These are phyloP conservation scores for Fusarium nanum DNA, from an alignment of 2,329 filamentous ascomycete species.

Conservation along the genomic window DNA sequence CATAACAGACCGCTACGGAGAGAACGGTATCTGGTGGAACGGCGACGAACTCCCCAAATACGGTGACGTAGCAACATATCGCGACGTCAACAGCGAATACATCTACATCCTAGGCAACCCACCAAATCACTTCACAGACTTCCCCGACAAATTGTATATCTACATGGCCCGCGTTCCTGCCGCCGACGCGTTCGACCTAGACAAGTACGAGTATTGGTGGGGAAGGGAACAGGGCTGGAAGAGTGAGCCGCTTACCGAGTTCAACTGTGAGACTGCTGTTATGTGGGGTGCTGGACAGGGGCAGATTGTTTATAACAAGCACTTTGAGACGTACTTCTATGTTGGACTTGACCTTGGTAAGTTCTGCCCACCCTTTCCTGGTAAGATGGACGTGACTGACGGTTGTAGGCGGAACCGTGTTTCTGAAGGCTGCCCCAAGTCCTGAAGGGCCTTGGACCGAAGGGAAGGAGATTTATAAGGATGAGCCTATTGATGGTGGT, in stretches of 20 bases:
- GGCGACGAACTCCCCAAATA: conserved; percentile 48
- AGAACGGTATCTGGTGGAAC: conserved; percentile 53
- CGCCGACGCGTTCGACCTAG: conserved; percentile 51
- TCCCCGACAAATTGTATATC: conserved; percentile 46
- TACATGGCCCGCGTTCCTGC: conserved; percentile 54
- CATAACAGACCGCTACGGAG: conserved; percentile 48
- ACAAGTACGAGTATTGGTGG: conserved; percentile 57
- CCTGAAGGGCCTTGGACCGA: conserved; percentile 53
- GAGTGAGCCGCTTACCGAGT: conserved; percentile 46
- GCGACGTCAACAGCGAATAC: conserved; percentile 53
- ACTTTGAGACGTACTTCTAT: conserved; percentile 52
- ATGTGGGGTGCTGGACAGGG: conserved; percentile 55
- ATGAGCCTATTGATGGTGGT: conserved; percentile 47
- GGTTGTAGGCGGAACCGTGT: conserved; percentile 17
- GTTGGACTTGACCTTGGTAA: conserved; percentile 47
- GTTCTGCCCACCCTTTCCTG: not conserved
- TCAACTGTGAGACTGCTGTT: conserved; percentile 52
- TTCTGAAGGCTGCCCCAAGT: conserved; percentile 30
- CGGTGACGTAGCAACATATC: conserved; percentile 54
- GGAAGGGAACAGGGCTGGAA: conserved; percentile 54
- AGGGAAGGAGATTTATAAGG: conserved; percentile 51
- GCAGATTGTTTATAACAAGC: conserved; percentile 52
- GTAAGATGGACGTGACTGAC: rapidly evolving
- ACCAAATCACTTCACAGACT: conserved; percentile 47
- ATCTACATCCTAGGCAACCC: conserved; percentile 55